phyloP scores from a whole-genome alignment of 1,284 basidiomycete genomes.

The Hypsizygus ulmarius region DNA sequence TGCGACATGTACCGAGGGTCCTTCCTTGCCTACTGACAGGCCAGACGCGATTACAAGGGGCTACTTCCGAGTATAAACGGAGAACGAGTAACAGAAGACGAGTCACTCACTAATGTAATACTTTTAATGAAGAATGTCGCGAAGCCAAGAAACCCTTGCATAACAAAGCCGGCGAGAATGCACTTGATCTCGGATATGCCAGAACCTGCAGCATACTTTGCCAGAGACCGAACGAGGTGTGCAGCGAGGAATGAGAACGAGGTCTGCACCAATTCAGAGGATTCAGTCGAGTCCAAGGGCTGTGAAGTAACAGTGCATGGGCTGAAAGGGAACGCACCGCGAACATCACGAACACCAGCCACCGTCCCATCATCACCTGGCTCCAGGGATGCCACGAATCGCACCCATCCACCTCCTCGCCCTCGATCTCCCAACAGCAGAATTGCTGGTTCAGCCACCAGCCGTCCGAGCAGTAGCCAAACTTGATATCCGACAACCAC shows the following conservation, averaged over 20 bases:
- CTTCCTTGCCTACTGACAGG: conserved; percentile 97
- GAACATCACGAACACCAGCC: conserved; percentile 85
- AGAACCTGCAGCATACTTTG: conserved; percentile 95
- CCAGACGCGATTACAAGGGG: conserved; percentile 98
- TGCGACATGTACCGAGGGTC: conserved; percentile 96
- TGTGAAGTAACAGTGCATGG: background rate
- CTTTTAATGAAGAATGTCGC: conserved; percentile 92
- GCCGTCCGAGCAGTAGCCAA: conserved; percentile 93
- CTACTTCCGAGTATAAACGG: conserved; percentile 41
- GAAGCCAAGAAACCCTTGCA: conserved; percentile 91
- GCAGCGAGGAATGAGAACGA: conserved; percentile 83
- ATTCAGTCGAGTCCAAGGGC: background rate
- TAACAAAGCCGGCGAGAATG: conserved; percentile 95
- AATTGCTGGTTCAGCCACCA: conserved; percentile 99
- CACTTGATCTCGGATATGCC: conserved; percentile 99
- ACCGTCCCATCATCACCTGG: conserved; percentile 68
- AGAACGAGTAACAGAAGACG: conserved; percentile 2
- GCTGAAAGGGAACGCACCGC: conserved; percentile 58
- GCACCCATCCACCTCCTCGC: conserved; percentile 79
- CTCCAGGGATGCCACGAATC: conserved; percentile 96
- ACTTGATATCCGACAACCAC: conserved; percentile 97
- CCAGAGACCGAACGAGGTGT: conserved; percentile 85
- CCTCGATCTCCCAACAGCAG: conserved; percentile 95
- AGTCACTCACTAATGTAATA: conserved; percentile 73
- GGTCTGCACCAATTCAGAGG: conserved; percentile 44